Evolutionary conservation across 352 stramenopile species (phyloP).

Genomic region (Globisporangium solare): DNA sequence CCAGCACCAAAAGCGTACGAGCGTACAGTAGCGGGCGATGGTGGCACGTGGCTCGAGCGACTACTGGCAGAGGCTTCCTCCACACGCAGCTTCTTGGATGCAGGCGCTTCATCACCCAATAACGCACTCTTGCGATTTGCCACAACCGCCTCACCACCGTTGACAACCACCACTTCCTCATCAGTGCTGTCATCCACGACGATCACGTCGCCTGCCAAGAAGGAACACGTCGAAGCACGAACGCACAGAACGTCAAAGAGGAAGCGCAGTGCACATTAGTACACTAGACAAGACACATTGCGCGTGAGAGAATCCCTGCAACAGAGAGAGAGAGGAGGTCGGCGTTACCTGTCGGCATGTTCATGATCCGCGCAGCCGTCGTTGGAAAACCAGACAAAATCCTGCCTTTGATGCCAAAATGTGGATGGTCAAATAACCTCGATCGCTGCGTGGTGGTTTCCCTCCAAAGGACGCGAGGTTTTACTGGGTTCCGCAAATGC

Average conservation of each 20-base stretch:
- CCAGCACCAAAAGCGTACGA: neutral
- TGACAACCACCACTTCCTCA: constrained; percentile 16
- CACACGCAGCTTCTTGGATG: constrained; percentile 11
- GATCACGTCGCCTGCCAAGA: constrained; percentile 26
- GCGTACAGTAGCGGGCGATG: neutral
- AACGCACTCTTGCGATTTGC: neutral
- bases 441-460: neutral
- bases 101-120: neutral
- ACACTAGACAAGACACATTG: too few relatives aligned
- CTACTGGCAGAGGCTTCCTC: neutral
- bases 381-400: constrained; percentile 1
- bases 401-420: neutral
- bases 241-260: neutral
- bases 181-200: constrained; percentile 48
- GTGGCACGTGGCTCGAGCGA: neutral
- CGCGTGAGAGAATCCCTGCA: too few relatives aligned
- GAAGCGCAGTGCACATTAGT: neutral
- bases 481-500: neutral
- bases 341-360: neutral
- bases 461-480: neutral
- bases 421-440: neutral
- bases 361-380: neutral
- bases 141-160: neutral
- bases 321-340: too few relatives aligned
- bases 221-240: neutral